Percentiles rank a stretch among this genome's conserved stretches.
Evolutionary conservation across 2,329 filamentous ascomycete species (phyloP).

Genomic region (Monosporascus sp.): DNA sequence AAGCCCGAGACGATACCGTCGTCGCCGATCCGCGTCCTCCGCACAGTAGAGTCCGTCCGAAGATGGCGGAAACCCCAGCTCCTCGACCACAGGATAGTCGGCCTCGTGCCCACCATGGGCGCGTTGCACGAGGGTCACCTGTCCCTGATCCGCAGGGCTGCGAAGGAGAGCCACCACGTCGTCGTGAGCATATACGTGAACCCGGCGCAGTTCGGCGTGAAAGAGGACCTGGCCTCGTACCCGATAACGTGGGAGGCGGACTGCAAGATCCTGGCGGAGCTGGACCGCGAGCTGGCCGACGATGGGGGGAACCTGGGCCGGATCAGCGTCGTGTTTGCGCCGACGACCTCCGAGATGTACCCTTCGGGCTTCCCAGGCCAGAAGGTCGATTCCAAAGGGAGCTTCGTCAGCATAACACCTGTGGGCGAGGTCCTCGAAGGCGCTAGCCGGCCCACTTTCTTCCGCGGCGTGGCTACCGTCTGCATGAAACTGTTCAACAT

Average conservation of each 20-base stretch:
- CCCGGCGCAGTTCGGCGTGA: conserved; percentile 87
- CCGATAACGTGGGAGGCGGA: conserved; percentile 86
- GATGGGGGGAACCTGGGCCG: conserved; percentile 57
- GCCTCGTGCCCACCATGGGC: conserved; percentile 95
- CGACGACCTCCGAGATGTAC: conserved; percentile 80
- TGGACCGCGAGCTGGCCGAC: conserved; percentile 70
- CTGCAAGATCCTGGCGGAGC: conserved; percentile 55
- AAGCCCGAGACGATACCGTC: conserved; percentile 45
- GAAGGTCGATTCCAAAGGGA: conserved; percentile 71
- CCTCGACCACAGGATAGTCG: conserved; percentile 65
- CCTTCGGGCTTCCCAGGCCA: conserved; percentile 70
- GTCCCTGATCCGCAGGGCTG: conserved; percentile 77
- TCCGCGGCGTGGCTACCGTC: conserved; percentile 90
- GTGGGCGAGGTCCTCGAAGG: conserved; percentile 79
- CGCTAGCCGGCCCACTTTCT: conserved; percentile 83
- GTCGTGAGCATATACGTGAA: conserved; percentile 94
- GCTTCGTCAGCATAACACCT: conserved; percentile 88
- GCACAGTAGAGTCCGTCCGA: conserved; percentile 67
- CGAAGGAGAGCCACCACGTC: conserved; percentile 77
- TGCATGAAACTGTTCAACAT: conserved; percentile 93
- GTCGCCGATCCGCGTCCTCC: conserved; percentile 65
- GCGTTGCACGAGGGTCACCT: conserved; percentile 91
- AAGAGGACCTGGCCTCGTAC: conserved; percentile 84
- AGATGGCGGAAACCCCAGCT: conserved; percentile 62
- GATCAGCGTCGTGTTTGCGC: conserved; percentile 81